A percentile compares a stretch with the other conserved stretches of the same genome.
Conservation (phyloP, 257 asterid genomes). For the Nicotiana noctiflora region DNA sequence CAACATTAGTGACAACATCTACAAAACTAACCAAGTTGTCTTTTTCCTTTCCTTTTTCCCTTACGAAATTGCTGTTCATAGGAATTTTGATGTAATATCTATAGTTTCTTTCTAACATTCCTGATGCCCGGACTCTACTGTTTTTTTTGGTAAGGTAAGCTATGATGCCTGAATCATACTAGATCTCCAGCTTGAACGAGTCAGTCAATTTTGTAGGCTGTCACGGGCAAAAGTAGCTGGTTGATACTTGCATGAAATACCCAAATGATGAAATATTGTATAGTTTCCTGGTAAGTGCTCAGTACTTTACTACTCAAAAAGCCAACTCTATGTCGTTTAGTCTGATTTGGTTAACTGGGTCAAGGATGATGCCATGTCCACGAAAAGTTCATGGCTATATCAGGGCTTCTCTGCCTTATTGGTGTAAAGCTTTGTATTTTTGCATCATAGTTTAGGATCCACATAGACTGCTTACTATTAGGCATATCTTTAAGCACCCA, state of each 20-base stretch:
- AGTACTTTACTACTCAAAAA: neutral
- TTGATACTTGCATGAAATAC: neutral
- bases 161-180: neutral
- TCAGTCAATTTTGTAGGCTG: neutral
- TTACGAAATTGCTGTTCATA: neutral
- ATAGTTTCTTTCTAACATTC: neutral
- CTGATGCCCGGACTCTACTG: too few species aligned
- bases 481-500: neutral
- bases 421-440: neutral
- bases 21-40: neutral
- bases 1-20: neutral
- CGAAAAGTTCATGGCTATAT: neutral
- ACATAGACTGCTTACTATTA: neutral
- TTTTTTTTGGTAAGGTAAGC: too few species aligned
- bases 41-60: neutral
- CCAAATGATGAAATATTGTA: neutral
- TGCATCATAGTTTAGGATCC: neutral
- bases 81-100: neutral
- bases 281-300: neutral
- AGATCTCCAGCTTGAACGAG: neutral
- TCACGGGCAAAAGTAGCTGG: neutral
- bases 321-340: neutral
- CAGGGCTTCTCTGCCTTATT: neutral
- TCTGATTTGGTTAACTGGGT: neutral
- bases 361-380: neutral